Conservation (phyloP, 1,139 yeast genomes). For the Debaryomycetaceae sp. region DNA sequence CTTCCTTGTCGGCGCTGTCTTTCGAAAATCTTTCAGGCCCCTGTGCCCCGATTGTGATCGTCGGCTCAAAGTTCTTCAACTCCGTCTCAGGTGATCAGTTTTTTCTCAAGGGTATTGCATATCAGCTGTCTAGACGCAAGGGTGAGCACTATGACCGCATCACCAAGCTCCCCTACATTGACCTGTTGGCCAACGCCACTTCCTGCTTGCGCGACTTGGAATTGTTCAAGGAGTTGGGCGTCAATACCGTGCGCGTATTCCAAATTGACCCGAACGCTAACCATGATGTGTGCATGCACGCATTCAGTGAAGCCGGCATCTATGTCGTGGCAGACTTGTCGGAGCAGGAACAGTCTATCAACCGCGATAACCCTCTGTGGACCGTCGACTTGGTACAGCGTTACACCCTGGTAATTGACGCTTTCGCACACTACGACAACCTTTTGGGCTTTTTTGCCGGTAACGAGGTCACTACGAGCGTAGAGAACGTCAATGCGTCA, state of each 20-base stretch:
- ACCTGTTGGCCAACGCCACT: constrained; percentile 37
- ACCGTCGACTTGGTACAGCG: constrained; percentile 22
- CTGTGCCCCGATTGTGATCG: constrained; percentile 18
- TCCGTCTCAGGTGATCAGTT: constrained; percentile 35
- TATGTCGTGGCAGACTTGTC: constrained; percentile 46
- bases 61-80: constrained; percentile 39
- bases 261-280: constrained; percentile 38
- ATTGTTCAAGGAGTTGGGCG: constrained; percentile 33
- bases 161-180: constrained; percentile 30
- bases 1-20: no score
- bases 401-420: constrained; percentile 40
- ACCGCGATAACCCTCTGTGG: constrained; percentile 41
- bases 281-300: constrained; percentile 48
- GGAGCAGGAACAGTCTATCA: constrained; percentile 42
- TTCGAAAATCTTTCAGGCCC: background rate
- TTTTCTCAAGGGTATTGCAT: constrained; percentile 49
- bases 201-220: constrained; percentile 43
- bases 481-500: constrained; percentile 37
- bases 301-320: constrained; percentile 41
- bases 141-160: constrained; percentile 13
- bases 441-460: constrained; percentile 52
- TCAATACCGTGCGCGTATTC: constrained; percentile 46
- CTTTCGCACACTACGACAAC: constrained; percentile 37
- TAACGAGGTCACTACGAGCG: constrained; percentile 47
- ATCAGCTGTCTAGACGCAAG: constrained; percentile 36